phyloP scores from a whole-genome alignment of 164 flowering plant genomes.

The Cinnamomum chago region DNA sequence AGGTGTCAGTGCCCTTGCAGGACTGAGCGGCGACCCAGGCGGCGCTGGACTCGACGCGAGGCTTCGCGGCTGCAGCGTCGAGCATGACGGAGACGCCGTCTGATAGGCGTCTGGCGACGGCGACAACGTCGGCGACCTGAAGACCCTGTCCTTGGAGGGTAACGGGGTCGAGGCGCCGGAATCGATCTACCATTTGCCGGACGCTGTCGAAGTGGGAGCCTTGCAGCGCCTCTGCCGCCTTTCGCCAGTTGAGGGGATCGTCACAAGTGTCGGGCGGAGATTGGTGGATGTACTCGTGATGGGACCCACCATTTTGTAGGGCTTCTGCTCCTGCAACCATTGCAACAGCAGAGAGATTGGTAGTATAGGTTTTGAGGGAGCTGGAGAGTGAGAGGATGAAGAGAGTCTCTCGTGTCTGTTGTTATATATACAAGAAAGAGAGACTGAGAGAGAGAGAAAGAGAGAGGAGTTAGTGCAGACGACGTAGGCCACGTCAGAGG shows the following conservation, averaged over 20 bases:
- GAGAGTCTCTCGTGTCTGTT: not conserved
- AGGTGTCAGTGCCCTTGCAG: conserved; percentile 35
- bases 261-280: not conserved
- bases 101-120: conserved; percentile 10
- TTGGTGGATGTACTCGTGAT: not conserved
- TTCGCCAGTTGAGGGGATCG: conserved; percentile 25
- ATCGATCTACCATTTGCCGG: conserved; percentile 11
- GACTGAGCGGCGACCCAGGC: conserved; percentile 27
- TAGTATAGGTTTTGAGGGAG: not conserved
- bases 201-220: conserved; percentile 28
- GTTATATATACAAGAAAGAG: not conserved
- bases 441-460: too few species aligned
- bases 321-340: conserved; percentile 12
- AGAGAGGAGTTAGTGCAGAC: not conserved
- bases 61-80: conserved; percentile 20
- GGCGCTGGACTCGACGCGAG: conserved; percentile 32
- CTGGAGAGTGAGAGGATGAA: not conserved
- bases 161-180: conserved; percentile 8
- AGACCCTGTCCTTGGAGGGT: conserved; percentile 7
- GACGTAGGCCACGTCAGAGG: not conserved
- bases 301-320: not conserved
- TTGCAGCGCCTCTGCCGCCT: conserved; percentile 19
- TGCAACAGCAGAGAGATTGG: not conserved
- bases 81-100: conserved; percentile 23
- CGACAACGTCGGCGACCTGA: conserved; percentile 17